phyloP scores from a whole-genome alignment of 805 yeast species.

The Starmerella sirachaensis region DNA sequence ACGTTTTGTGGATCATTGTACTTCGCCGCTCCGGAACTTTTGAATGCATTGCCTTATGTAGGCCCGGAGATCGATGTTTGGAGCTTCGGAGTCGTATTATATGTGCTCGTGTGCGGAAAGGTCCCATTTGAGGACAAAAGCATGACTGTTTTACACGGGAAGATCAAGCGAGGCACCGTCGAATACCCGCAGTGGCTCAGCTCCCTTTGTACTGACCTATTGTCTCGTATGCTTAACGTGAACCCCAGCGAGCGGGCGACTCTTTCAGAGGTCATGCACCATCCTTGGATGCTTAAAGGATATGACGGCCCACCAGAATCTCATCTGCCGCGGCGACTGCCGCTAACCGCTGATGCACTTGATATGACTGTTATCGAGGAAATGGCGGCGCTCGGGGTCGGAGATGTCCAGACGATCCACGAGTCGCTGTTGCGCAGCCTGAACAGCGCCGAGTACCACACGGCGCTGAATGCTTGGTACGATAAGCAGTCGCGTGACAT shows the following conservation, averaged over 20 bases:
- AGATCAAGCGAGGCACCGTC: slow-evolving; percentile 82
- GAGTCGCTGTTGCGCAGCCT: slow-evolving; percentile 45
- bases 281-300: slow-evolving; percentile 93
- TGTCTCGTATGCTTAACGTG: slow-evolving; percentile 84
- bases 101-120: slow-evolving; percentile 91
- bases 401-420: slow-evolving; percentile 45
- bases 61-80: slow-evolving; percentile 98
- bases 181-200: slow-evolving; percentile 81
- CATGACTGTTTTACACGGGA: slow-evolving; percentile 82
- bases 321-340: slow-evolving; percentile 66
- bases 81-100: slow-evolving; percentile 95
- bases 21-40: slow-evolving; percentile 95
- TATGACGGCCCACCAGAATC: slow-evolving; percentile 61
- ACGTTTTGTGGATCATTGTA: slow-evolving; percentile 96
- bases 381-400: slow-evolving; percentile 70
- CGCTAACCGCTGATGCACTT: slow-evolving; percentile 52
- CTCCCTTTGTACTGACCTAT: slow-evolving; percentile 63
- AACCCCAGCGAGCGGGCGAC: slow-evolving; percentile 73
- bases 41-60: slow-evolving; percentile 79
- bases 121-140: slow-evolving; percentile 96
- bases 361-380: slow-evolving; percentile 56
- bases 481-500: slow-evolving; percentile 12
- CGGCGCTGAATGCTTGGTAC: slow-evolving; percentile 53
- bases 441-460: slow-evolving; percentile 51
- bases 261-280: slow-evolving; percentile 63